A percentile compares a stretch with the other conserved stretches of the same genome.
Conservation (phyloP, 257 asterid genomes). For the Plantago major region DNA sequence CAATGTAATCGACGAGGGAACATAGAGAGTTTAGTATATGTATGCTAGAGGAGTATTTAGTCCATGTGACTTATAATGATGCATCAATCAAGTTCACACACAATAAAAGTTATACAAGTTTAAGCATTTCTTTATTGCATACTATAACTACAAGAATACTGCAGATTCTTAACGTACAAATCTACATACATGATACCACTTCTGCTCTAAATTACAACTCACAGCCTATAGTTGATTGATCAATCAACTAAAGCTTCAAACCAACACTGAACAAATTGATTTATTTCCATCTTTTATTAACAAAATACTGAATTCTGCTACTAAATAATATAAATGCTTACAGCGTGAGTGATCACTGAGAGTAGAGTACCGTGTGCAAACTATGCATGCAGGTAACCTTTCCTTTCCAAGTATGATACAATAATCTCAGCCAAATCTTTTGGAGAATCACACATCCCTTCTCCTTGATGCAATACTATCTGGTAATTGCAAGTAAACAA, state of each 20-base stretch:
- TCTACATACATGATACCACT: too few relatives aligned
- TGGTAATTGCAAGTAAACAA: constrained; percentile 30
- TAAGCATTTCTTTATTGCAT: too few relatives aligned
- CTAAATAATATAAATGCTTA: constrained; percentile 5
- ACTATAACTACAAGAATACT: too few relatives aligned
- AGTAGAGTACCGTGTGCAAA: constrained; percentile 2
- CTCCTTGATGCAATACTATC: constrained; percentile 66
- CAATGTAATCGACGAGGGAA: too few relatives aligned
- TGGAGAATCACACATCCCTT: constrained; percentile 64
- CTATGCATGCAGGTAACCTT: constrained; percentile 68
- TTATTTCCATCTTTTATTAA: background rate
- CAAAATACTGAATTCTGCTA: constrained; percentile 10
- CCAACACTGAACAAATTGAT: background rate
- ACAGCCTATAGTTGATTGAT: constrained; percentile 32
- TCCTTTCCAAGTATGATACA: constrained; percentile 60
- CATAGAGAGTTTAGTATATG: too few relatives aligned
- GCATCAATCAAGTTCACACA: too few relatives aligned
- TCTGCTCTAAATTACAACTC: too few relatives aligned
- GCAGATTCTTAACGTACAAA: too few relatives aligned
- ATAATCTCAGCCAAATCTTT: constrained; percentile 62
- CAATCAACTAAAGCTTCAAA: constrained; percentile 26
- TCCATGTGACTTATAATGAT: too few relatives aligned
- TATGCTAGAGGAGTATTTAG: too few relatives aligned
- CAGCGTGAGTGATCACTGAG: constrained; percentile 7
- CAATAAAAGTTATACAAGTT: too few relatives aligned